Percentiles rank a stretch among this genome's conserved stretches.
Evolutionary conservation across 441 rosid species (phyloP).

Genomic region (Croton setiger): DNA sequence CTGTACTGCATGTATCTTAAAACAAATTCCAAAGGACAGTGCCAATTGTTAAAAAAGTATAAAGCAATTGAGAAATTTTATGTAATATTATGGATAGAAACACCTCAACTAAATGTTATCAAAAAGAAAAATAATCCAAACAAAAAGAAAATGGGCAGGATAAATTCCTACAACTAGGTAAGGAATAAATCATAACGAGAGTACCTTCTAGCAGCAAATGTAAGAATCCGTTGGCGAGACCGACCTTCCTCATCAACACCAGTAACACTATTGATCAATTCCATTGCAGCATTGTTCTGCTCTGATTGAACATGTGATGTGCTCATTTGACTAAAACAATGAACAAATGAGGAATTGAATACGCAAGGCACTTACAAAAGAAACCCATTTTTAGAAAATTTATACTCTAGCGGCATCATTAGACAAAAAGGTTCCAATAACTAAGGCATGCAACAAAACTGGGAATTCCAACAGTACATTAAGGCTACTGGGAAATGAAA

Average conservation of each 20-base stretch:
- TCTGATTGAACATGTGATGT: slow-evolving; percentile 44
- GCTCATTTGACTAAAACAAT: slow-evolving; percentile 60
- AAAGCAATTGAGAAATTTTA: background rate
- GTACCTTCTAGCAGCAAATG: slow-evolving; percentile 98
- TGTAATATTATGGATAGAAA: background rate
- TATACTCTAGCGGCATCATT: background rate
- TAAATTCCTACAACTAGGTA: background rate
- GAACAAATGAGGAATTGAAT: slow-evolving; percentile 1
- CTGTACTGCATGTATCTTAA: background rate
- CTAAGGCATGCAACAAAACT: background rate
- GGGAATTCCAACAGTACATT: background rate
- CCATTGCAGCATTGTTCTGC: slow-evolving; percentile 80
- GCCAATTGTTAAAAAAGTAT: background rate
- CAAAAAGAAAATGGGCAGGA: background rate
- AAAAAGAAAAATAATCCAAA: background rate
- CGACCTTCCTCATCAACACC: slow-evolving; percentile 92
- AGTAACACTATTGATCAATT: slow-evolving; percentile 77
- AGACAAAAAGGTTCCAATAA: background rate
- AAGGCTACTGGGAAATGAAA: background rate
- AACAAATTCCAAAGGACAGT: background rate
- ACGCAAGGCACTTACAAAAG: background rate
- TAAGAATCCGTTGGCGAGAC: slow-evolving; percentile 93
- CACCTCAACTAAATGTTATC: background rate
- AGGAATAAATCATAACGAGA: background rate
- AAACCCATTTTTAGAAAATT: background rate